Base-by-base conservation (phyloP, 352 stramenopile species). In the Plasmopara viticola region DNA sequence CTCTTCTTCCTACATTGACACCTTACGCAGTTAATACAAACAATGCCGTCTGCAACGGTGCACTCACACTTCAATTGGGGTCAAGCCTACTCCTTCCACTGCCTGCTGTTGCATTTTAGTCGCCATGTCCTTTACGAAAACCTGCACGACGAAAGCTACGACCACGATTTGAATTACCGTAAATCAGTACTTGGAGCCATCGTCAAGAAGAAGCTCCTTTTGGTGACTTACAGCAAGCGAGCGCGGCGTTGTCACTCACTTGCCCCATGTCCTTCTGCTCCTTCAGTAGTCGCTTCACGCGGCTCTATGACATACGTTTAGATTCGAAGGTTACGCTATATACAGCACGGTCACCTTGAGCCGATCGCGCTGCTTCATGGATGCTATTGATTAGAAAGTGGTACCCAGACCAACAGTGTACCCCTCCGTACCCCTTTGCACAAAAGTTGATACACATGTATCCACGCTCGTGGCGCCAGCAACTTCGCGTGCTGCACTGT, bases 251-350 rank as follows among this genome's bases (percentile, higher is more conserved):
- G 13, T 89, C 75, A 37, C 54, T 64, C 48, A 89, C 64, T 70
- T 86, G 73, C 2, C 78, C 78, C 73, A 87, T 86, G 62, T 87
- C 78, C 50, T 84, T 76, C 44, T 86, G 71, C 20, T 79, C 72
- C 35, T 68, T 71, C 37, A 89, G 66, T 34, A 89, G 46, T 28
- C 70, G 70, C 75, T 87, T 87, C 43, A 89, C 73, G 37, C 77
- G 75, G 4, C 75, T 67, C 73, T 84, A 20, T 13, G 2, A 35
- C 25, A 46, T 40, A 41, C 13, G 2, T 17, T 48, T 9, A 60
- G 51, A 46, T 17, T 29, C n/a, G 12, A 41, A 8, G 5, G 37
- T 17, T n/a, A 13, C 12, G 10, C 13, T 9, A 18, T 4, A 34
- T n/a, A 9, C 20, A 38, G 50, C 39, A 15, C 14, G 46, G 41